Conservation (phyloP, 768 basidiomycete genomes). For the Leccinellum albellum region DNA sequence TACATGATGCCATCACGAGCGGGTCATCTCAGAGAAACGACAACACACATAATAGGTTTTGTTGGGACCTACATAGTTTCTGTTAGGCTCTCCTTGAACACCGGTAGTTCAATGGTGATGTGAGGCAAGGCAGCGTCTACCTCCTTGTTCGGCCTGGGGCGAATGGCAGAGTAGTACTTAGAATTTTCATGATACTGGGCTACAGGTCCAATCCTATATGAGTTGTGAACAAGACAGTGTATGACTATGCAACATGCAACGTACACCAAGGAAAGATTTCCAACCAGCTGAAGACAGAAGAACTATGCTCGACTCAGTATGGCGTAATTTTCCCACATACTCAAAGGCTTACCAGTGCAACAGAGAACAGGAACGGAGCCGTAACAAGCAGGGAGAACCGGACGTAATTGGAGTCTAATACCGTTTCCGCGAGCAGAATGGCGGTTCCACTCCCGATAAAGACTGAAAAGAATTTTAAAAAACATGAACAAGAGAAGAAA, state of each 20-base stretch:
- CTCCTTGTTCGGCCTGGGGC: constrained; percentile 55
- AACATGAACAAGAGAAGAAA: constrained; percentile 7
- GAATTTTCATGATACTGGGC: constrained; percentile 85
- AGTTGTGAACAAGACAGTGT: constrained; percentile 2
- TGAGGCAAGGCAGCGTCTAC: constrained; percentile 67
- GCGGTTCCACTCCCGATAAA: constrained; percentile 63
- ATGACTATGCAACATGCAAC: background rate
- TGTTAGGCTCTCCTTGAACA: constrained; percentile 80
- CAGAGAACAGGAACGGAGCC: constrained; percentile 68
- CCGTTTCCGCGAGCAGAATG: constrained; percentile 61
- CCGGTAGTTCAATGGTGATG: constrained; percentile 78
- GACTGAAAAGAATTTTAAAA: constrained; percentile 41
- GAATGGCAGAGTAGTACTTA: constrained; percentile 71
- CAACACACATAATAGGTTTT: too few species aligned
- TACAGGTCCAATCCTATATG: constrained; percentile 67
- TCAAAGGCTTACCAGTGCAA: constrained; percentile 55
- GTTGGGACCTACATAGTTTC: constrained; percentile 66
- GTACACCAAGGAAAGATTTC: constrained; percentile 59
- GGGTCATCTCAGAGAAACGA: background rate
- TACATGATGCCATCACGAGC: constrained; percentile 24
- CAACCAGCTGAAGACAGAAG: constrained; percentile 67
- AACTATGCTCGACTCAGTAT: constrained; percentile 43
- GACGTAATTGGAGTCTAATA: constrained; percentile 54
- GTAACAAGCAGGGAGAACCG: constrained; percentile 67
- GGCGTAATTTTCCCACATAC: background rate